A percentile compares a stretch with the other conserved stretches of the same genome.
Evolutionary conservation across 2,329 filamentous ascomycete species (phyloP).

Genomic region (Colletotrichum lindemuthianum): DNA sequence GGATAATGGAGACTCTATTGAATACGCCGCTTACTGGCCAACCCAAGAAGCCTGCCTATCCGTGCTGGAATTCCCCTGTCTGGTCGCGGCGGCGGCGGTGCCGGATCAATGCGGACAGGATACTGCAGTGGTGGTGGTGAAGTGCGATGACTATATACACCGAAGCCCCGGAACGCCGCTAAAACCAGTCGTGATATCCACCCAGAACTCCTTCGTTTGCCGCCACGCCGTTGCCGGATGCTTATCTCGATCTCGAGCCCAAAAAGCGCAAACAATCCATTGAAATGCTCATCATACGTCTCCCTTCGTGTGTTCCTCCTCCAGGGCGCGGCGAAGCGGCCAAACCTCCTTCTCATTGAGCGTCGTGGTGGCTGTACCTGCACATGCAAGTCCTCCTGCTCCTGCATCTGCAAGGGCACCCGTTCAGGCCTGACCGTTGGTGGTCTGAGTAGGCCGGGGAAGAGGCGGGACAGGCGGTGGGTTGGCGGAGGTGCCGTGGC

Average conservation of each 20-base stretch:
- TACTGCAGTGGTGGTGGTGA: conserved; percentile 21
- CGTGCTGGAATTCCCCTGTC: conserved; percentile 27
- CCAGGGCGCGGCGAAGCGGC: neutral
- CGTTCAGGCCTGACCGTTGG: conserved; percentile 35
- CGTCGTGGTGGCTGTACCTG: neutral
- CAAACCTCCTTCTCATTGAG: neutral
- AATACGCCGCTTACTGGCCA: conserved; percentile 26
- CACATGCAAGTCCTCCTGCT: too few species aligned
- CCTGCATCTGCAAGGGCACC: too few species aligned
- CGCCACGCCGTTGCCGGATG: conserved; percentile 36
- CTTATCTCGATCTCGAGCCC: conserved; percentile 34
- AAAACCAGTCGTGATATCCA: conserved; percentile 36
- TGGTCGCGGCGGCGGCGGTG: neutral
- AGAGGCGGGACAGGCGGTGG: conserved; percentile 55
- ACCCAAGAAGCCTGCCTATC: conserved; percentile 33
- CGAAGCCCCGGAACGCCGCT: conserved; percentile 35
- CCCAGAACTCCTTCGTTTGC: conserved; percentile 34
- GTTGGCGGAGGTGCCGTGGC: conserved; percentile 48
- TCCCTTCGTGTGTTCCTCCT: conserved; percentile 13
- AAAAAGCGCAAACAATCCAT: conserved; percentile 28
- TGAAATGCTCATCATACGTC: conserved; percentile 29
- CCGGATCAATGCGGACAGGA: neutral
- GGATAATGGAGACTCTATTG: conserved; percentile 32
- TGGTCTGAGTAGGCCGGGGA: conserved; percentile 42
- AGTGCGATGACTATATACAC: conserved; percentile 24